These are phyloP conservation scores for Apiospora aurea DNA, from an alignment of 2,329 filamentous ascomycete species.

Conservation along the genomic window DNA sequence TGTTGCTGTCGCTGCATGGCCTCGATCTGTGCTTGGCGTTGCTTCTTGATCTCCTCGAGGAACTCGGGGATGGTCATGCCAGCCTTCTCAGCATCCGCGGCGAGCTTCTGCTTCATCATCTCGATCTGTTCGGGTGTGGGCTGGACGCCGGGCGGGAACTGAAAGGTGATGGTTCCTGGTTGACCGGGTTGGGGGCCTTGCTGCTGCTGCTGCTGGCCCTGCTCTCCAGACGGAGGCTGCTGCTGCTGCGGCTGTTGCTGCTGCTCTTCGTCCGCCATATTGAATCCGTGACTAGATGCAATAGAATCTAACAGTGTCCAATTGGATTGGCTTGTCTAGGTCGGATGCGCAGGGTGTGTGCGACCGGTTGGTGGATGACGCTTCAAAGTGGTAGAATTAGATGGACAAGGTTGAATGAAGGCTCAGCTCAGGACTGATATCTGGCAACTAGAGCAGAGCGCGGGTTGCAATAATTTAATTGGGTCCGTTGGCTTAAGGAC, in stretches of 20 bases:
- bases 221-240: slow-evolving; percentile 15
- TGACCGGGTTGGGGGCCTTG: slow-evolving; percentile 22
- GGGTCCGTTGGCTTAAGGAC: slow-evolving; percentile 9
- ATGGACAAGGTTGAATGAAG: neutral
- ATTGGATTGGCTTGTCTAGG: slow-evolving; percentile 5
- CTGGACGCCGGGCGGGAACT: slow-evolving; percentile 45
- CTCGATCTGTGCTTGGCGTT: slow-evolving; percentile 58
- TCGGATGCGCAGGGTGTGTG: neutral
- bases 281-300: slow-evolving; percentile 1
- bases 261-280: slow-evolving; percentile 23
- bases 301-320: neutral
- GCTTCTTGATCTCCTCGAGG: slow-evolving; percentile 71
- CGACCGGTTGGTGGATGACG: slow-evolving; percentile 9
- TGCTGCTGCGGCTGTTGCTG: neutral
- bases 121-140: slow-evolving; percentile 86
- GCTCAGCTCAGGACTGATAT: neutral
- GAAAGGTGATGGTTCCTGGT: slow-evolving; percentile 40
- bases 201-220: slow-evolving; percentile 7
- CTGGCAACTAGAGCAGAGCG: slow-evolving; percentile 10
- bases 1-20: slow-evolving; percentile 49
- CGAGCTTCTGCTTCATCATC: slow-evolving; percentile 82
- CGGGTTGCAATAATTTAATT: slow-evolving; percentile 17
- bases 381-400: neutral
- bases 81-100: slow-evolving; percentile 80
- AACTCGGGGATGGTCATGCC: slow-evolving; percentile 89